phyloP scores from a whole-genome alignment of 179 eudicot genomes.

The Camellia oleifera region DNA sequence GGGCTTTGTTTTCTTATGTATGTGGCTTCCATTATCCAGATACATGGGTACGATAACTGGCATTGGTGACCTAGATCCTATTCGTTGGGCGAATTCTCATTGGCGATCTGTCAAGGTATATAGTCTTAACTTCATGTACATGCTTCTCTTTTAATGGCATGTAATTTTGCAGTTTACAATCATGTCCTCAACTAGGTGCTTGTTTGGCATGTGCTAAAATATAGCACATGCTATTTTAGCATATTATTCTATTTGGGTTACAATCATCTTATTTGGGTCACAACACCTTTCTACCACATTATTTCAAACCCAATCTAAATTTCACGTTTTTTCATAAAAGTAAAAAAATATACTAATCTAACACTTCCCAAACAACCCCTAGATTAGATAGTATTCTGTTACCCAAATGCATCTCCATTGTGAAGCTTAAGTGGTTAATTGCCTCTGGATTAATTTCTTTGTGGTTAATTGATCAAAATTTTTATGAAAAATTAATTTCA shows the following conservation, averaged over 20 bases:
- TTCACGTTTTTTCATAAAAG: too few species aligned
- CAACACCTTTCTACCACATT: too few species aligned
- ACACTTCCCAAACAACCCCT: too few species aligned
- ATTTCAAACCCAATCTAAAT: too few species aligned
- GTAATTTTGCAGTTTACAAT: neutral
- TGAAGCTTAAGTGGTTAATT: neutral
- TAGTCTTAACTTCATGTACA: neutral
- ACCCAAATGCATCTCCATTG: neutral
- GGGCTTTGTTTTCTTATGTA: neutral
- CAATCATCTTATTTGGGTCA: too few species aligned
- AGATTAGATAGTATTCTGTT: neutral
- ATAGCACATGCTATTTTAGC: too few species aligned
- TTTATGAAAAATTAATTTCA: neutral
- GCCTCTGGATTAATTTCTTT: neutral
- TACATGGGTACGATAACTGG: conserved; percentile 99
- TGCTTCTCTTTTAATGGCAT: conserved; percentile 3
- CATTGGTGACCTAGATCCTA: conserved; percentile 88
- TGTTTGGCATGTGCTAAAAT: too few species aligned
- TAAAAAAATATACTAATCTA: too few species aligned
- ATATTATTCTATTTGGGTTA: too few species aligned
- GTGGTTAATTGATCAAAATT: neutral
- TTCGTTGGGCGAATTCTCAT: conserved; percentile 96
- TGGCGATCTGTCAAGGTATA: conserved; percentile 99
- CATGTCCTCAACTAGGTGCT: too few species aligned
- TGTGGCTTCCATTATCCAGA: conserved; percentile 37